Base-by-base conservation (phyloP, 257 asterid genomes). In the Linderniella brevidens region DNA sequence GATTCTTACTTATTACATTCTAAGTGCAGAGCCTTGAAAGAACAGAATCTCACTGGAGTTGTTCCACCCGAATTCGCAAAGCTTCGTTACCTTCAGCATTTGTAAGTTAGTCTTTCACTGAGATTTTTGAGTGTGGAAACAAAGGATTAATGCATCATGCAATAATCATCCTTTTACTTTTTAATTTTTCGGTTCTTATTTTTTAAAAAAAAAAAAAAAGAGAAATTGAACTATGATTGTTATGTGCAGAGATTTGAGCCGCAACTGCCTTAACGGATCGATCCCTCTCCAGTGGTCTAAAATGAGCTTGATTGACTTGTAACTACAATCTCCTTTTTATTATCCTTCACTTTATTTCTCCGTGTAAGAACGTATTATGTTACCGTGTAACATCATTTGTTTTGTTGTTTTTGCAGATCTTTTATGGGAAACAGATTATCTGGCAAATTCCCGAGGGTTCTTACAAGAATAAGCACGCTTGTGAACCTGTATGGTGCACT, bases 381-480 rank as follows among this genome's bases (percentile, higher is more conserved):
- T 17, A n/a, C 18, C 19, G 15, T n/a, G 14, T 14, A 40, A 40
- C 3, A 11, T 18, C 4, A 37, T 10, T 9, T 48, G 52, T 11
- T 11, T 55, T 64, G 37, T 19, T 46, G 29, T 19, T 65, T 66
- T 46, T 68, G 79, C 93, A 88, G 97, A 53, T 88, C 97, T 53
- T 4, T 83, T 0, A 88, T 88, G 97, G 97, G 97, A 67, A 88
- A 88, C 69, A 69, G 67, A 46, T 68, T 88, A 45, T 78, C 92
- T 8, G 97, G 97, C 64, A 84, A 88, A 55, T 88, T 88, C 67
- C 97, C 95, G 20, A 56, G 17, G 46, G 86, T 54, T 48, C 63
- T 88, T 49, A 68, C 75, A 52, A 60, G 57, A 79, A 80, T 88
- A 50, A 54, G 69, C 52, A 55, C 92, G 54, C 92, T 88, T 29